Conservation (phyloP, 169 alveolate species). For the Miamiensis avidus region DNA sequence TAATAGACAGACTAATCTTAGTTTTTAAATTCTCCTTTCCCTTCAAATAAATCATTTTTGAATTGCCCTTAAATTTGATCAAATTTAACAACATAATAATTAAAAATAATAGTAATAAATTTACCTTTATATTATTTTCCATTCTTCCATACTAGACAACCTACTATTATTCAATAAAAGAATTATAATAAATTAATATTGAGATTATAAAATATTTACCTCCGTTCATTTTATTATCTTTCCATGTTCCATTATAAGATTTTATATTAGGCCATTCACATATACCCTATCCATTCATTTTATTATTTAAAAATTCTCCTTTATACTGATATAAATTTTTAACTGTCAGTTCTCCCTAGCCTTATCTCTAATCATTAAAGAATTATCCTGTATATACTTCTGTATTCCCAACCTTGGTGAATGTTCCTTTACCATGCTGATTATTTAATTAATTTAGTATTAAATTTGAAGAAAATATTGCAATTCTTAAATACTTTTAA, state of each 20-base stretch:
- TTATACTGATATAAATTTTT: too few species aligned
- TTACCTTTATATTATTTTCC: not conserved
- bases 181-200: too few species aligned
- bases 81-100: too few species aligned
- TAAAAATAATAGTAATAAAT: too few species aligned
- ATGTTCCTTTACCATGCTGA: not conserved
- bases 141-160: not conserved
- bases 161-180: not conserved
- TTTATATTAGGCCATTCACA: not conserved
- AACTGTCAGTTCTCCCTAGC: not conserved
- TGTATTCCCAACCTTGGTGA: not conserved
- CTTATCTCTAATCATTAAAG: not conserved
- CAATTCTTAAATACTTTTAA: not conserved
- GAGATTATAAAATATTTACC: not conserved
- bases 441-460: too few species aligned
- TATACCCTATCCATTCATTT: not conserved
- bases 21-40: not conserved
- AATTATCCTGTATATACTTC: not conserved
- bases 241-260: not conserved
- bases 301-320: not conserved
- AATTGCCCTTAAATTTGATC: not conserved
- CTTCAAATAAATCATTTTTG: not conserved
- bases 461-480: not conserved
- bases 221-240: not conserved
- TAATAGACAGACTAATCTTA: too few species aligned